Conservation (phyloP, 2,329 filamentous ascomycete genomes). For the Bipolaris bicolor region DNA sequence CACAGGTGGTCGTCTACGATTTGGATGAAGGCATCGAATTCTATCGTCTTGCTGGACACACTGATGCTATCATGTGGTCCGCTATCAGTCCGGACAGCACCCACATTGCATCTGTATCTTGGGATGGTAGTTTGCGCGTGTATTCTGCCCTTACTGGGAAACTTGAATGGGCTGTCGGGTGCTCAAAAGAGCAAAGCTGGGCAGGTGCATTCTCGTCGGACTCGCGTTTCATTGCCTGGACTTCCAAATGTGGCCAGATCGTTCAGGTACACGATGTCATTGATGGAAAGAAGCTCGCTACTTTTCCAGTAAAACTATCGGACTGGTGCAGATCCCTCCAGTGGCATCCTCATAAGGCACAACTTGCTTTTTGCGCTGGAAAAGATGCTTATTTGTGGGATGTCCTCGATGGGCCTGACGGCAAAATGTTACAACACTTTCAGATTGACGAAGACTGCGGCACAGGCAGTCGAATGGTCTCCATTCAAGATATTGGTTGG, state of each 20-base stretch:
- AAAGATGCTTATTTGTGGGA: neutral
- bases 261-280: conserved; percentile 28
- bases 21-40: neutral
- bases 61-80: neutral
- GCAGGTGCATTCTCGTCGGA: conserved; percentile 35
- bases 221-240: conserved; percentile 36
- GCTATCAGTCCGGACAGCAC: neutral
- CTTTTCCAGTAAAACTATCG: neutral
- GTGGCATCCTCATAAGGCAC: neutral
- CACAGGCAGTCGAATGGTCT: neutral
- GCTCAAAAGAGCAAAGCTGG: conserved; percentile 30
- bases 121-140: neutral
- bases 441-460: conserved; percentile 14
- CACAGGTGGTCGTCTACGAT: neutral
- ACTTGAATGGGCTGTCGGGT: conserved; percentile 26
- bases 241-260: conserved; percentile 15
- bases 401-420: neutral
- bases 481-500: neutral
- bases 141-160: conserved; percentile 21
- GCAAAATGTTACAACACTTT: conserved; percentile 25
- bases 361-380: neutral
- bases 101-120: neutral
- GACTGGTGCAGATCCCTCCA: neutral
- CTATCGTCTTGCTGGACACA: neutral
- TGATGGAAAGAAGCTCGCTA: conserved; percentile 15